Conservation (phyloP, 129 eudicot genomes). For the Logfia minima region DNA sequence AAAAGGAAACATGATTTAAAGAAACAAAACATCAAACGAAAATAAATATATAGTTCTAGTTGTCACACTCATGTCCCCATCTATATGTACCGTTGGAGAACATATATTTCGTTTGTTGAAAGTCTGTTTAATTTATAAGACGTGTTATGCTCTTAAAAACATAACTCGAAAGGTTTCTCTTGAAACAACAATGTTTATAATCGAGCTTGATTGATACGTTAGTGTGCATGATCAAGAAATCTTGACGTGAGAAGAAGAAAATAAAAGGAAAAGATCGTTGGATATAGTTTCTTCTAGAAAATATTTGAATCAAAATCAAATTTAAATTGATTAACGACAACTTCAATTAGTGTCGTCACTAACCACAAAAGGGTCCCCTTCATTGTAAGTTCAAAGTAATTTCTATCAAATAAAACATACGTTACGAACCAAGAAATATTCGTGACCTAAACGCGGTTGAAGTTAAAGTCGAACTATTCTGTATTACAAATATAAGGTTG, state of each 20-base stretch:
- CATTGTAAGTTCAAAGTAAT: conserved; percentile 2
- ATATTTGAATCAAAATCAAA: background rate
- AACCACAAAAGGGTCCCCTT: conserved; percentile 5
- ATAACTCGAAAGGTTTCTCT: background rate
- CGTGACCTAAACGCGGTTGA: conserved; percentile 23
- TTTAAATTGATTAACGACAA: conserved; percentile 2
- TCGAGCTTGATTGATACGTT: background rate
- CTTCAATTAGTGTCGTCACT: conserved; percentile 24
- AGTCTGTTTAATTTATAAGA: background rate
- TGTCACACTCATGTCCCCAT: background rate
- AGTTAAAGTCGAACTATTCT: background rate
- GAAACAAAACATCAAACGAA: background rate
- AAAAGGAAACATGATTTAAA: no score
- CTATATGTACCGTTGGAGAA: background rate
- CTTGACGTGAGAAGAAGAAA: conserved; percentile 6
- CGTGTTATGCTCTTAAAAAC: background rate
- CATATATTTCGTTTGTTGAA: background rate
- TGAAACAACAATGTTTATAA: conserved; percentile 4
- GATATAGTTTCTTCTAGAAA: conserved; percentile 12
- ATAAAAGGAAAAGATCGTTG: conserved; percentile 1
- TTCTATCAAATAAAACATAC: background rate
- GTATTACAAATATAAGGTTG: background rate
- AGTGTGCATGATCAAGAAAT: conserved; percentile 12
- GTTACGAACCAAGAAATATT: background rate
- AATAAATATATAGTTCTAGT: background rate